These are phyloP conservation scores for Naganishia liquefaciens DNA, from an alignment of 1,284 basidiomycete genomes.

Conservation along the genomic window DNA sequence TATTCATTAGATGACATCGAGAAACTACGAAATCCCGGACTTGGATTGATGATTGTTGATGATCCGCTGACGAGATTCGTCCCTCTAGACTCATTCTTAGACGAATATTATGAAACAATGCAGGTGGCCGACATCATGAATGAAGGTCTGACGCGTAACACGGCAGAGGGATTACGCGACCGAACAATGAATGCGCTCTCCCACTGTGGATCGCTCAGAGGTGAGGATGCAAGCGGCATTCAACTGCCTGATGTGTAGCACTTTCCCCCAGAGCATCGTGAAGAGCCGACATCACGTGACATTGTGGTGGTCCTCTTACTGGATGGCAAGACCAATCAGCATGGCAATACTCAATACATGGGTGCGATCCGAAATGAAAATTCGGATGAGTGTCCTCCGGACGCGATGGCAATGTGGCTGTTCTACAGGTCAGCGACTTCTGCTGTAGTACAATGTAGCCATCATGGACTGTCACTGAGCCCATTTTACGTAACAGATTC, in stretches of 20 bases:
- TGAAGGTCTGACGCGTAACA: neutral
- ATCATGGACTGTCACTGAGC: too few species aligned
- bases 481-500: too few species aligned
- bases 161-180: slow-evolving; percentile 5
- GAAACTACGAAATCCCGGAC: too few species aligned
- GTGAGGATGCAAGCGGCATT: too few species aligned
- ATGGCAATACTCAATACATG: neutral
- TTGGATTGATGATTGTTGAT: too few species aligned
- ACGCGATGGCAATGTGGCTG: neutral
- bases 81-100: too few species aligned
- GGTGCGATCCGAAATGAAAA: slow-evolving; percentile 1
- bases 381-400: neutral
- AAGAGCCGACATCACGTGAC: slow-evolving; percentile 3
- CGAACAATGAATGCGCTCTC: neutral
- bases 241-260: slow-evolving; percentile 11
- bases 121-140: neutral
- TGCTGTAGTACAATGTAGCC: too few species aligned
- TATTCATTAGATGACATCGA: neutral
- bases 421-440: neutral
- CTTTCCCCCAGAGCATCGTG: neutral
- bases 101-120: neutral
- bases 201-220: slow-evolving; percentile 8
- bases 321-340: slow-evolving; percentile 2
- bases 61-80: too few species aligned
- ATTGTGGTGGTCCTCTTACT: slow-evolving; percentile 1